Evolutionary conservation across 345 rosid genomes (phyloP), one percentile per base, ranked within the genome.

Genomic region (Boechera divaricarpa): DNA sequence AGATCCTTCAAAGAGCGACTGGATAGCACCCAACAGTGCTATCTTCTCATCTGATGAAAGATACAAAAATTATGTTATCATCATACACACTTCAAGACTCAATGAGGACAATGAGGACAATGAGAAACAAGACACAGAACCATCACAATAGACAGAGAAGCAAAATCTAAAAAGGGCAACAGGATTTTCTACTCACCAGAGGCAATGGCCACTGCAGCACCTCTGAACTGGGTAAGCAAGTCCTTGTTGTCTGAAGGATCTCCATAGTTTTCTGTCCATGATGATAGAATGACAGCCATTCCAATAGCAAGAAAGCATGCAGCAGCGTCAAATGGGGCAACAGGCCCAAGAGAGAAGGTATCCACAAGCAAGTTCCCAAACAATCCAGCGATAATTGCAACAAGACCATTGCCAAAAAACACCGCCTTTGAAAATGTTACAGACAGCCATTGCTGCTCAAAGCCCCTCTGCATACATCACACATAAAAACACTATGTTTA

Each of bases 301-400:
- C 98, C 98, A 70, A 94, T 88, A 5, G 97, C 92, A 58, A 94
- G 94, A 84, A 94, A 89, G 87, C 97, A 90, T 29, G 97, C 89
- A 54, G 97, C 98, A 63, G 98, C 98, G 79, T 94, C 98, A 81
- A 92, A 94, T 64, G 98, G 98, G 18, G 98, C 95, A 61, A 94
- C 98, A 58, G 97, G 98, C 2, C 98, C 98, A 65, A 94, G 91
- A 39, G 93, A 70, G 75, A 94, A 74, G 10, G 93, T 62, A 75
- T 87, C 93, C 4, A 94, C 98, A 12, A 94, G 89, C 57, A 94
- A 45, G 83, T 94, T 94, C 59, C 98, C 97, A 69, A 92, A 88
- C 85, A 92, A 82, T 45, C 98, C 98, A 73, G 98, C 62, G 6
- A 94, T 38, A 80, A 94, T 94, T 56, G 98, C 98, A 39, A 92